These are phyloP conservation scores for Mycosphaerelloides madeirae DNA, from an alignment of 2,329 filamentous ascomycete species.

Conservation along the genomic window DNA sequence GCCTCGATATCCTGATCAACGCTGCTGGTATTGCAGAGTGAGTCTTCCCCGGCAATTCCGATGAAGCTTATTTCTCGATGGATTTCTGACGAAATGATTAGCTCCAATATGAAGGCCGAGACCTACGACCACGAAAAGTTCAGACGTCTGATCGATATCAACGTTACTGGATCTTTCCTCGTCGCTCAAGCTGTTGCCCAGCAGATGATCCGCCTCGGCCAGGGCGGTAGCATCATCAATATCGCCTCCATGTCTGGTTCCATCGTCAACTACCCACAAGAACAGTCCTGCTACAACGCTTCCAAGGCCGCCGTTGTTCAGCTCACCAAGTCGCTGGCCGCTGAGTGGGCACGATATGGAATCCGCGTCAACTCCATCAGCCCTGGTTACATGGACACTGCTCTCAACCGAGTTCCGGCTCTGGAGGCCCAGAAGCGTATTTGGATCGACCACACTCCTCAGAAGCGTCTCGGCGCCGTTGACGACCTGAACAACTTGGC, in stretches of 20 bases:
- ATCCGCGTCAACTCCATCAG: constrained; percentile 83
- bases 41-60: no score
- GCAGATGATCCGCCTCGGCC: constrained; percentile 65
- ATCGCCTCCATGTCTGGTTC: constrained; percentile 60
- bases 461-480: constrained; percentile 66
- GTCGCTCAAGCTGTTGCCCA: constrained; percentile 57
- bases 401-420: constrained; percentile 70
- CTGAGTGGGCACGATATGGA: constrained; percentile 76
- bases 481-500: constrained; percentile 74
- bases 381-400: constrained; percentile 83
- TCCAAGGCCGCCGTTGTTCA: constrained; percentile 77
- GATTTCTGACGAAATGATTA: constrained; percentile 25
- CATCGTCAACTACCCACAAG: constrained; percentile 56
- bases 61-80: not conserved
- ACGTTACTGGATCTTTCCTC: constrained; percentile 73
- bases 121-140: constrained; percentile 72
- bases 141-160: constrained; percentile 75
- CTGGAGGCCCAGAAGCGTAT: constrained; percentile 79
- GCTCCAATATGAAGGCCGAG: constrained; percentile 77
- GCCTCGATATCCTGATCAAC: constrained; percentile 72
- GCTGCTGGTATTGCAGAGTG: constrained; percentile 73
- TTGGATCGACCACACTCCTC: constrained; percentile 69
- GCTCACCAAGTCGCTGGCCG: constrained; percentile 73
- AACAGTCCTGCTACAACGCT: constrained; percentile 78
- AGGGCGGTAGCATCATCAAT: constrained; percentile 68